Evolutionary conservation across 2,329 filamentous ascomycete species (phyloP).

Genomic region (Talaromyces pinophilus): DNA sequence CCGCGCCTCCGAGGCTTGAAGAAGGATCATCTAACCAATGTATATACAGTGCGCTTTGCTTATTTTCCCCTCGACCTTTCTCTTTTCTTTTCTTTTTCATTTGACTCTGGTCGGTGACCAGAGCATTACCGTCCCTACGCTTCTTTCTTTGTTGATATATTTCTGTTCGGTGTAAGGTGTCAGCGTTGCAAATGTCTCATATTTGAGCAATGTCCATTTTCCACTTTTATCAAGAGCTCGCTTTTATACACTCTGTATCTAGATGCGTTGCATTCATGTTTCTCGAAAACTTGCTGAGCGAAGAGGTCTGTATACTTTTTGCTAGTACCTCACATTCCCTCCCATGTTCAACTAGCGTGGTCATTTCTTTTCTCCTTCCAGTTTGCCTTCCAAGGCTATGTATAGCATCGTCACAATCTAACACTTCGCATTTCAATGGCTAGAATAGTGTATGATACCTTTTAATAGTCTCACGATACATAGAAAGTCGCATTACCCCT

Average conservation of each 20-base stretch:
- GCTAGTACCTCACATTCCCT: constrained; percentile 12
- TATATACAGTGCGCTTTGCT: not conserved
- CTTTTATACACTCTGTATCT: constrained; percentile 1
- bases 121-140: not conserved
- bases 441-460: not conserved
- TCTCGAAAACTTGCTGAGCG: not conserved
- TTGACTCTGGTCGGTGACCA: not conserved
- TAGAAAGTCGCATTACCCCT: constrained; percentile 37
- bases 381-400: not conserved
- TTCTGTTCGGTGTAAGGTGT: constrained; percentile 8
- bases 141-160: constrained; percentile 13
- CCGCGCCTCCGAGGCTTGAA: constrained; percentile 13
- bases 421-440: not conserved
- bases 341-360: not conserved
- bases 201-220: not conserved
- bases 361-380: constrained; percentile 6
- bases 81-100: constrained; percentile 13
- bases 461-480: constrained; percentile 24
- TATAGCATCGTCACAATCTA: constrained; percentile 11
- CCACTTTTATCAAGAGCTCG: not conserved
- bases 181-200: not conserved
- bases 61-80: not conserved
- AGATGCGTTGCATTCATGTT: constrained; percentile 8
- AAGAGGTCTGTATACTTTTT: constrained; percentile 14
- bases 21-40: not conserved